A percentile compares a stretch with the other conserved stretches of the same genome.
These are phyloP conservation scores for Vitis rotundifolia DNA, from an alignment of 164 flowering plant genomes.

Conservation along the genomic window DNA sequence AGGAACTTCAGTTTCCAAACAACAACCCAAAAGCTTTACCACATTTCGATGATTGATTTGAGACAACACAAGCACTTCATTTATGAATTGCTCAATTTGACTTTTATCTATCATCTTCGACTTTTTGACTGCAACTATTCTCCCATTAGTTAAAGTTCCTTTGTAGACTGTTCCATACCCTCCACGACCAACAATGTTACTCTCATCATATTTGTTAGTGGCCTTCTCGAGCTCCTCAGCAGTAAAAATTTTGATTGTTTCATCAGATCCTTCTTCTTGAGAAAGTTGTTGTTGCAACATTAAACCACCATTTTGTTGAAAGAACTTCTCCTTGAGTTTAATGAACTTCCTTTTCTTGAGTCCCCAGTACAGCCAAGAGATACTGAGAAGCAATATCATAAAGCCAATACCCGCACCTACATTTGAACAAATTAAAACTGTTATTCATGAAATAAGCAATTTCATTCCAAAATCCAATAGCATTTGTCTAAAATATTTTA, in stretches of 20 bases:
- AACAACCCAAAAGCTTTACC: constrained; percentile 46
- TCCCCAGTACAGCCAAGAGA: constrained; percentile 21
- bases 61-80: constrained; percentile 44
- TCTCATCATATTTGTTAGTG: constrained; percentile 34
- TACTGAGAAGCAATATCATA: background rate
- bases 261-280: constrained; percentile 13
- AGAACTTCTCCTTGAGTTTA: constrained; percentile 38
- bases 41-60: constrained; percentile 53
- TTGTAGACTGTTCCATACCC: constrained; percentile 48
- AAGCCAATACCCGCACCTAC: constrained; percentile 17
- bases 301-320: constrained; percentile 48
- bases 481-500: no score
- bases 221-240: constrained; percentile 44
- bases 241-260: constrained; percentile 36
- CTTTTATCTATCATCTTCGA: constrained; percentile 36
- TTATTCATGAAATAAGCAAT: no score
- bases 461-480: no score
- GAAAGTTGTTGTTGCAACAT: constrained; percentile 34
- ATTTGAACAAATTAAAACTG: background rate
- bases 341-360: constrained; percentile 28
- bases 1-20: constrained; percentile 48
- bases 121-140: constrained; percentile 45
- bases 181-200: constrained; percentile 42
- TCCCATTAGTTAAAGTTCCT: constrained; percentile 34
- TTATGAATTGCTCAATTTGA: constrained; percentile 48